These are phyloP conservation scores for Pleurotus giganteus DNA, from an alignment of 768 basidiomycete genomes.

Conservation along the genomic window DNA sequence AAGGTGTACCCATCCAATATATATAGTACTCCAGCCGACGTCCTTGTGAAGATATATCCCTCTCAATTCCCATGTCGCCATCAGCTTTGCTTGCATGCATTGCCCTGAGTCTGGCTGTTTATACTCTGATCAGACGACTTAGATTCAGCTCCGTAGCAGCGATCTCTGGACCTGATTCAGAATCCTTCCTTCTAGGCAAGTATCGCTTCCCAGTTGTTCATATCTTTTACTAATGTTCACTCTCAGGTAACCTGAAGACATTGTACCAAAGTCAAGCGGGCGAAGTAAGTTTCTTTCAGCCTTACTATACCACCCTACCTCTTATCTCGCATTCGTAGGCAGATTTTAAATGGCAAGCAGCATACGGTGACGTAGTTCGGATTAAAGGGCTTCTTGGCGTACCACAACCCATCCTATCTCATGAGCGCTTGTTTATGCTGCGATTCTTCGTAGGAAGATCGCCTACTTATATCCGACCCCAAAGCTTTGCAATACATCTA, in stretches of 20 bases:
- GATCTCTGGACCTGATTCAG: slow-evolving; percentile 49
- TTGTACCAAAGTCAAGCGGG: slow-evolving; percentile 18
- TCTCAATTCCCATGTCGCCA: no score
- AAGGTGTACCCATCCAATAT: no score
- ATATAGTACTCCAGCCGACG: no score
- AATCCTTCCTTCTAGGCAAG: slow-evolving; percentile 48
- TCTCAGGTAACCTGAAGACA: slow-evolving; percentile 9
- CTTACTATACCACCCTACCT: slow-evolving; percentile 13
- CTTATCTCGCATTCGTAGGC: slow-evolving; percentile 22
- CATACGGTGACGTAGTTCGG: slow-evolving; percentile 49
- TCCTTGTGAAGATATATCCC: no score
- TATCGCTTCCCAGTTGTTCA: no score
- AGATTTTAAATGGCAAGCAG: slow-evolving; percentile 50
- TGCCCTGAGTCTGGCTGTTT: no score
- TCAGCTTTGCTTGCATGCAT: no score
- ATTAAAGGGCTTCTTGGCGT: slow-evolving; percentile 52
- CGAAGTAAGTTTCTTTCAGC: slow-evolving; percentile 5
- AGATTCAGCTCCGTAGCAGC: no score
- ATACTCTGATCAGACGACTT: no score
- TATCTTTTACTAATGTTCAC: no score
- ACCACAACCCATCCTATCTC: slow-evolving; percentile 13
- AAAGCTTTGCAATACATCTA: slow-evolving; percentile 56
- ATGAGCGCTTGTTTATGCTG: slow-evolving; percentile 1
- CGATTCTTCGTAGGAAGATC: slow-evolving; percentile 41
- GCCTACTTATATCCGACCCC: slow-evolving; percentile 51